Percentiles rank a stretch among this genome's conserved stretches.
Conservation (phyloP, 768 basidiomycete genomes). For the Kwoniella sp. region DNA sequence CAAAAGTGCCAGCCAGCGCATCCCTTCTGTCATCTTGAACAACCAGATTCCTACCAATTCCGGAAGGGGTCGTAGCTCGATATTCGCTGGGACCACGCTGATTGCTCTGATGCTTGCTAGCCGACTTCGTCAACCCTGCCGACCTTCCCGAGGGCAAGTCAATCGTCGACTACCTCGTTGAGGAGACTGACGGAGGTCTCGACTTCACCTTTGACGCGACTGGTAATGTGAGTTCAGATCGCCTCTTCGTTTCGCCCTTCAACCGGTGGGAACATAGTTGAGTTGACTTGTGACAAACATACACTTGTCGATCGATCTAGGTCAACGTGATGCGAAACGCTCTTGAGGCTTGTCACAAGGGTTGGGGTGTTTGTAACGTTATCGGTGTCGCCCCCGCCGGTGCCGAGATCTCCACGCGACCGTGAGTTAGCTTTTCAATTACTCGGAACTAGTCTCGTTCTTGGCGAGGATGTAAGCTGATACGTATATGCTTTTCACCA, state of each 20-base stretch:
- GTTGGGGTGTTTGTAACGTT: slow-evolving; percentile 94
- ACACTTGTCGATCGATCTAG: slow-evolving; percentile 57
- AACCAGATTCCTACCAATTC: too few species aligned
- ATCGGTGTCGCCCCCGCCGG: slow-evolving; percentile 98
- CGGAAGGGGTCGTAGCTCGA: too few species aligned
- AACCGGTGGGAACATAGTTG: too few species aligned
- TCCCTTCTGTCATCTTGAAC: too few species aligned
- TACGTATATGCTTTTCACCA: neutral
- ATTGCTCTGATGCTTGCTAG: too few species aligned
- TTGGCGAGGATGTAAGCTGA: too few species aligned
- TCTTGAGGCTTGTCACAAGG: slow-evolving; percentile 98
- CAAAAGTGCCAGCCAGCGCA: too few species aligned
- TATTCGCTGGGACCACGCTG: too few species aligned
- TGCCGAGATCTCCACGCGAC: slow-evolving; percentile 87
- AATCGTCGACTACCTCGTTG: slow-evolving; percentile 85
- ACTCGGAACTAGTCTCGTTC: too few species aligned
- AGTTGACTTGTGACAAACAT: too few species aligned
- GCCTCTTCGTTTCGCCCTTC: too few species aligned
- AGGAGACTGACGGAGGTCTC: slow-evolving; percentile 92
- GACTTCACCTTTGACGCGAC: slow-evolving; percentile 98
- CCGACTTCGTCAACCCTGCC: slow-evolving; percentile 88
- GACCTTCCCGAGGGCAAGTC: slow-evolving; percentile 72
- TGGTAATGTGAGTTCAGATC: slow-evolving; percentile 70
- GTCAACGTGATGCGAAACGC: slow-evolving; percentile 92
- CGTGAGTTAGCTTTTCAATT: slow-evolving; percentile 61